Conservation (phyloP, 2,329 filamentous ascomycete species). For the Dothideomycetes sp. region DNA sequence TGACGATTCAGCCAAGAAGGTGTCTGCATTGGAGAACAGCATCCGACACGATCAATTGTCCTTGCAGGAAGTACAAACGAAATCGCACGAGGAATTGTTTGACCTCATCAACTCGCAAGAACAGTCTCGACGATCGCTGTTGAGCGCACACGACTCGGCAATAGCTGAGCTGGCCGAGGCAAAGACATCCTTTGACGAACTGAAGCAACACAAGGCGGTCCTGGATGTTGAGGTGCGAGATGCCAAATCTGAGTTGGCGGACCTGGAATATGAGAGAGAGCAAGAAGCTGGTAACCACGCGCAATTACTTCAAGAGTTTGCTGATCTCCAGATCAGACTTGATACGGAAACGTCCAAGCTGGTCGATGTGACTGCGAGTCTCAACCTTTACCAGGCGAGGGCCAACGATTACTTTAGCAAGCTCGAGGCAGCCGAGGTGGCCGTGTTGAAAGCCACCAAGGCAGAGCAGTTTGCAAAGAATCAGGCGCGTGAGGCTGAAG, state of each 20-base stretch:
- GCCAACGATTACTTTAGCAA: slow-evolving; percentile 96
- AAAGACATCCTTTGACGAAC: slow-evolving; percentile 75
- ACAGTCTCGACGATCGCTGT: slow-evolving; percentile 68
- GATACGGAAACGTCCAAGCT: slow-evolving; percentile 81
- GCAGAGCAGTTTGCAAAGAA: slow-evolving; percentile 91
- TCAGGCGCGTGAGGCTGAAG: slow-evolving; percentile 82
- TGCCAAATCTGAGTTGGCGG: slow-evolving; percentile 69
- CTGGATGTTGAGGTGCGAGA: slow-evolving; percentile 84
- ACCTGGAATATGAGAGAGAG: slow-evolving; percentile 66
- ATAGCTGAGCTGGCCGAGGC: slow-evolving; percentile 77
- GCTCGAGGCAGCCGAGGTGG: slow-evolving; percentile 91
- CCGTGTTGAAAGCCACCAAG: slow-evolving; percentile 80
- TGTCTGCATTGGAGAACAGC: slow-evolving; percentile 77
- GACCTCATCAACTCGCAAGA: slow-evolving; percentile 90
- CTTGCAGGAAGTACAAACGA: slow-evolving; percentile 80
- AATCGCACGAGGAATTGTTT: slow-evolving; percentile 87
- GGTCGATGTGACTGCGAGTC: slow-evolving; percentile 70
- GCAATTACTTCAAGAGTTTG: slow-evolving; percentile 83
- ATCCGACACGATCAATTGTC: slow-evolving; percentile 81
- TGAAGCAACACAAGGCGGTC: slow-evolving; percentile 69
- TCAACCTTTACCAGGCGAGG: slow-evolving; percentile 80
- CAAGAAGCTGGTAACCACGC: slow-evolving; percentile 80
- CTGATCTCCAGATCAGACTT: slow-evolving; percentile 84
- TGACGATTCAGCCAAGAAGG: slow-evolving; percentile 86
- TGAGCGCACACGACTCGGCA: slow-evolving; percentile 76